Base-by-base conservation (phyloP, 495 filamentous ascomycete genomes). In the Penicillium odoratum region DNA sequence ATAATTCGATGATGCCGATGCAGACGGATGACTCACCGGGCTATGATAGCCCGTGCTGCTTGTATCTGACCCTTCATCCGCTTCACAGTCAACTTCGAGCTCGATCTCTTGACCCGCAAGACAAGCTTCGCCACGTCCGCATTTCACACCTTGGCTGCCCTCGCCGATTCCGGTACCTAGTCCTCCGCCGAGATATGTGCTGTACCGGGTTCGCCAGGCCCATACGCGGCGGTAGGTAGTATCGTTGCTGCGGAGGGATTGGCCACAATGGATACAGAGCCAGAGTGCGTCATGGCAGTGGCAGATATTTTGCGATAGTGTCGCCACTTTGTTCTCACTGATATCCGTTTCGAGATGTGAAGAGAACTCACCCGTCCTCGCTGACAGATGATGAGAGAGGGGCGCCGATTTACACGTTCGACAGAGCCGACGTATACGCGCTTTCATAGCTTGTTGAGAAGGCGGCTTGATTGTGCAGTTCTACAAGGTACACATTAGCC, bases 181-280 rank as follows among this genome's bases (percentile, higher is more conserved):
- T 0, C 90, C 90, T 11, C 61, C 68, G 36, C 91, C 90, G 0
- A 92, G 87, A 31, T 84, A 86, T 18, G 86, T 85, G 47, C 86
- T 85, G 73, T 95, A 97, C n/a, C 88, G 83, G 25, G 84, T 91
- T 18, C 92, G 87, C 92, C 92, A 96, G 21, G 78, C 84, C 92
- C 92, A 96, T 36, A 91, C 87, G 36, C 88, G 86, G 40, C 81
- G 76, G 71, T 97, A 96, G 30, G 86, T 88, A 13, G 80, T 82
- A 65, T 97, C 91, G 16, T 81, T 81, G 43, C 77, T 82, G 26
- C 83, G 79, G 40, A 94, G 81, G 11, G 79, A 77, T 57, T 85
- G 78, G 3, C 91, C 92, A 66, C 92, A 96, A 5, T 85, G 81
- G 45, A 86, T 81, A 70, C 92, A 97, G 28, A 97, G 81, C 88